Conservation (phyloP, 345 rosid species). For the Hibiscus syriacus region DNA sequence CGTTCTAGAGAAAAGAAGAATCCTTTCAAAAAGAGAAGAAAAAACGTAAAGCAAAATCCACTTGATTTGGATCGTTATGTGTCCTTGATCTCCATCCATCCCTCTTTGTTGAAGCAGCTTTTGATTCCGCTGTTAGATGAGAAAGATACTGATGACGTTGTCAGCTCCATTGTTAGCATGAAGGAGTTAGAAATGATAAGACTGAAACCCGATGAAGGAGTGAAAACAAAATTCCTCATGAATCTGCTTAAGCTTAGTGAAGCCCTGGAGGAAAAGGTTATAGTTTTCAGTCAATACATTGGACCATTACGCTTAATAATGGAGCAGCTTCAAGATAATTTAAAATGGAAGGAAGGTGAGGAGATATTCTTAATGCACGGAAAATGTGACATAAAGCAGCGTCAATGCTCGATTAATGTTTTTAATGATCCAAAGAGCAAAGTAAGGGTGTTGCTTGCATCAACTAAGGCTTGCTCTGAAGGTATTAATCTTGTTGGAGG, state of each 20-base stretch:
- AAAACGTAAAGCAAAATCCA: not conserved
- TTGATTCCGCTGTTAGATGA: slow-evolving; percentile 1
- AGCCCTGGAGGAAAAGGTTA: slow-evolving; percentile 46
- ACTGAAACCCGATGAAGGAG: slow-evolving; percentile 40
- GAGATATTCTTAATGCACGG: slow-evolving; percentile 55
- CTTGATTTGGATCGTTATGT: slow-evolving; percentile 21
- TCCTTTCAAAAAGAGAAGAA: not conserved
- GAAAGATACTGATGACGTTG: not conserved
- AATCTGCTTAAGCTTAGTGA: slow-evolving; percentile 41
- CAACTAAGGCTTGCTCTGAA: slow-evolving; percentile 65
- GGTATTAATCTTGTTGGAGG: slow-evolving; percentile 78
- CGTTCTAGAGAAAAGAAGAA: not conserved
- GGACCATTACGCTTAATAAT: slow-evolving; percentile 38
- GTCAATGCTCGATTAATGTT: slow-evolving; percentile 37
- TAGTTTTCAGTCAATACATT: slow-evolving; percentile 59
- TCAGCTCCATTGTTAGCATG: not conserved
- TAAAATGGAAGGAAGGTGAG: slow-evolving; percentile 41
- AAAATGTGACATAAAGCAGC: slow-evolving; percentile 21
- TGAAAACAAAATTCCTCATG: slow-evolving; percentile 50
- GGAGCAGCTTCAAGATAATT: slow-evolving; percentile 28
- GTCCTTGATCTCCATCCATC: slow-evolving; percentile 57
- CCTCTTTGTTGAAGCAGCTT: slow-evolving; percentile 35
- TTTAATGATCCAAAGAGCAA: slow-evolving; percentile 48
- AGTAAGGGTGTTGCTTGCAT: slow-evolving; percentile 64
- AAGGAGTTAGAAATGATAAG: slow-evolving; percentile 17